phyloP scores from a whole-genome alignment of 345 rosid species.

The Streptanthus diversifolius region DNA sequence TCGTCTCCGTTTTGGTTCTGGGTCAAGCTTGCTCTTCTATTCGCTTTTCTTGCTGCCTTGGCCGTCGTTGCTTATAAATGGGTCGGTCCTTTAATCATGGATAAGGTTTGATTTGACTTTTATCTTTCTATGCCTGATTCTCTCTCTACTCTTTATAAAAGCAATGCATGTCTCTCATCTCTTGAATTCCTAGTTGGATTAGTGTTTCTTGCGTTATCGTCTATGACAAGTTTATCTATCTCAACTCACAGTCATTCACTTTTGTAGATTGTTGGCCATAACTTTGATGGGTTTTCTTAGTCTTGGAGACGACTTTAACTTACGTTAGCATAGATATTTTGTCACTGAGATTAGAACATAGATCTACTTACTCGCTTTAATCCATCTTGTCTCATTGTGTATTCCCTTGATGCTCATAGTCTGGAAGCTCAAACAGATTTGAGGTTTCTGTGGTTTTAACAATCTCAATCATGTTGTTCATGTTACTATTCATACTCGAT shows the following conservation, averaged over 20 bases:
- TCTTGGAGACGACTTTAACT: background rate
- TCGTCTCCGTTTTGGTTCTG: conserved; percentile 55
- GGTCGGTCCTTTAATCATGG: conserved; percentile 87
- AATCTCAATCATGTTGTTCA: background rate
- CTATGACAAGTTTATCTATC: background rate
- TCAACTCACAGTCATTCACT: background rate
- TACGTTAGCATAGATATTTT: background rate
- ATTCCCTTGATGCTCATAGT: background rate
- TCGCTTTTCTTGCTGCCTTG: conserved; percentile 46
- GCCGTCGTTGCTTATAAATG: conserved; percentile 66
- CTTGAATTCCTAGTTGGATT: background rate
- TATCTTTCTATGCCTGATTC: background rate
- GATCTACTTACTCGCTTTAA: background rate
- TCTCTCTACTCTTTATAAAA: background rate
- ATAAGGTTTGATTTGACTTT: conserved; percentile 50
- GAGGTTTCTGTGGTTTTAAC: background rate
- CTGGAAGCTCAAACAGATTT: background rate
- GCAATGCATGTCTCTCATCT: background rate
- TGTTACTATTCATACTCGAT: too few species aligned
- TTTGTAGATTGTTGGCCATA: background rate
- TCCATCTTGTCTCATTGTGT: background rate
- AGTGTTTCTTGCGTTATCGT: background rate
- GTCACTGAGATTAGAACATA: background rate
- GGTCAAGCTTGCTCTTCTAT: conserved; percentile 54
- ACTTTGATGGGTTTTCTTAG: background rate